phyloP scores from a whole-genome alignment of 2,329 filamentous ascomycete genomes.

The Teratosphaeria gauchensis region DNA sequence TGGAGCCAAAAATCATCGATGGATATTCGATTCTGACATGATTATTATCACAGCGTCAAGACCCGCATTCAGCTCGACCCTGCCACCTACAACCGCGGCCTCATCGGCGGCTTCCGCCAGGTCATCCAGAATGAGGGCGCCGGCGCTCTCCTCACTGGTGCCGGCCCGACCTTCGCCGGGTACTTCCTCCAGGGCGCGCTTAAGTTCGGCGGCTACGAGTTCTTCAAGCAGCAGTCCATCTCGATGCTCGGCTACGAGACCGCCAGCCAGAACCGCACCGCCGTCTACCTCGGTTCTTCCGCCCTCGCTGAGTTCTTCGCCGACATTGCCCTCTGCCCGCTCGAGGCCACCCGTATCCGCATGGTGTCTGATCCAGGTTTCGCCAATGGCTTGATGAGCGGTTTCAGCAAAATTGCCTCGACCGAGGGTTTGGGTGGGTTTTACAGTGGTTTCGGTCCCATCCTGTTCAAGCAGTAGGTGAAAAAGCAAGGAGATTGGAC shows the following conservation, averaged over 20 bases:
- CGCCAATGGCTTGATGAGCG: constrained; percentile 67
- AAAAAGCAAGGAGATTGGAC: background rate
- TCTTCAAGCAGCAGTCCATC: constrained; percentile 91
- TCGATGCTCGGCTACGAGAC: constrained; percentile 68
- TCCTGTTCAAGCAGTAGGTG: constrained; percentile 65
- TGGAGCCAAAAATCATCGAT: background rate
- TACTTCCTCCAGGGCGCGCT: constrained; percentile 92
- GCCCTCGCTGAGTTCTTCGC: constrained; percentile 56
- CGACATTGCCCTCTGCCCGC: constrained; percentile 78
- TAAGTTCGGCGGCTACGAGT: constrained; percentile 92
- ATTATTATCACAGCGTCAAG: constrained; percentile 60
- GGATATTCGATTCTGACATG: background rate
- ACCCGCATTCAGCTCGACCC: constrained; percentile 92
- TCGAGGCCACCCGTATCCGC: constrained; percentile 89
- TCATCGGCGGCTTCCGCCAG: constrained; percentile 79
- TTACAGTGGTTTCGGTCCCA: constrained; percentile 85
- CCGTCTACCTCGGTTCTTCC: constrained; percentile 63
- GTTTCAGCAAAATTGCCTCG: constrained; percentile 74
- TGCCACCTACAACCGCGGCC: constrained; percentile 75
- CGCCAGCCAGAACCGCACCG: constrained; percentile 67
- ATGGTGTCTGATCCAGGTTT: constrained; percentile 82
- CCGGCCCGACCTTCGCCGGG: constrained; percentile 75
- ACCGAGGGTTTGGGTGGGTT: constrained; percentile 76
- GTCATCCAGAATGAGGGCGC: constrained; percentile 77
- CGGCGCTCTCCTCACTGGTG: constrained; percentile 75